A percentile compares a stretch with the other conserved stretches of the same genome.
These are phyloP conservation scores for Alternaria arbusti DNA, from an alignment of 2,329 filamentous ascomycete genomes.

Conservation along the genomic window DNA sequence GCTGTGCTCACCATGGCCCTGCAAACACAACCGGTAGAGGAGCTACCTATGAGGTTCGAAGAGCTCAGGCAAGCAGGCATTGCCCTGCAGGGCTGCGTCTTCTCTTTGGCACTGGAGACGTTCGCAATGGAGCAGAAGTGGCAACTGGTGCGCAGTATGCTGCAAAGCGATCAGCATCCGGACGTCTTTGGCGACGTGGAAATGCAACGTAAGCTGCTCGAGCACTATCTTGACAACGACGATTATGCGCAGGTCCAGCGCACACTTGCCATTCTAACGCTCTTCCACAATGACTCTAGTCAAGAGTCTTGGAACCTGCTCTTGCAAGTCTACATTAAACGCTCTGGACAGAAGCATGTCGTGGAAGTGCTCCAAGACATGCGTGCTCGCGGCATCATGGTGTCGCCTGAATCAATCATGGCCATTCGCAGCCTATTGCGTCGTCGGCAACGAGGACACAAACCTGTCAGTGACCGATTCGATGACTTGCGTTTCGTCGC, in stretches of 20 bases:
- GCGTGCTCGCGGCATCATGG: slow-evolving; percentile 50
- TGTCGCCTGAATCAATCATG: slow-evolving; percentile 53
- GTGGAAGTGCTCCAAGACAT: slow-evolving; percentile 57
- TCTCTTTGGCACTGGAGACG: slow-evolving; percentile 68
- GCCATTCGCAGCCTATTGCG: slow-evolving; percentile 52
- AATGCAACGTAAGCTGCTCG: slow-evolving; percentile 62
- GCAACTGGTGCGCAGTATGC: slow-evolving; percentile 58
- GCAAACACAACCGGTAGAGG: slow-evolving; percentile 63
- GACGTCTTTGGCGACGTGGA: slow-evolving; percentile 64
- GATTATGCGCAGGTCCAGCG: slow-evolving; percentile 62
- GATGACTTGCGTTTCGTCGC: slow-evolving; percentile 55
- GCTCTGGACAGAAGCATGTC: slow-evolving; percentile 31
- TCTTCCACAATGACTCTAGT: slow-evolving; percentile 48
- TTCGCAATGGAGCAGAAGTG: slow-evolving; percentile 66
- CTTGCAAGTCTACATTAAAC: slow-evolving; percentile 50
- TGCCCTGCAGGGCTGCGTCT: slow-evolving; percentile 66
- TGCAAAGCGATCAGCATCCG: slow-evolving; percentile 69
- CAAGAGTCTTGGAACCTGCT: slow-evolving; percentile 56
- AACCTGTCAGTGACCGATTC: slow-evolving; percentile 30
- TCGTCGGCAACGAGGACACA: slow-evolving; percentile 47
- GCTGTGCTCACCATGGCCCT: slow-evolving; percentile 79
- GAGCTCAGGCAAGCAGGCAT: slow-evolving; percentile 69
- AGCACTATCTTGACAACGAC: slow-evolving; percentile 57
- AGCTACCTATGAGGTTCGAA: slow-evolving; percentile 65
- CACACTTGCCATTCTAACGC: slow-evolving; percentile 61